phyloP scores from a whole-genome alignment of 2,329 filamentous ascomycete species.

The Ilyonectria robusta region DNA sequence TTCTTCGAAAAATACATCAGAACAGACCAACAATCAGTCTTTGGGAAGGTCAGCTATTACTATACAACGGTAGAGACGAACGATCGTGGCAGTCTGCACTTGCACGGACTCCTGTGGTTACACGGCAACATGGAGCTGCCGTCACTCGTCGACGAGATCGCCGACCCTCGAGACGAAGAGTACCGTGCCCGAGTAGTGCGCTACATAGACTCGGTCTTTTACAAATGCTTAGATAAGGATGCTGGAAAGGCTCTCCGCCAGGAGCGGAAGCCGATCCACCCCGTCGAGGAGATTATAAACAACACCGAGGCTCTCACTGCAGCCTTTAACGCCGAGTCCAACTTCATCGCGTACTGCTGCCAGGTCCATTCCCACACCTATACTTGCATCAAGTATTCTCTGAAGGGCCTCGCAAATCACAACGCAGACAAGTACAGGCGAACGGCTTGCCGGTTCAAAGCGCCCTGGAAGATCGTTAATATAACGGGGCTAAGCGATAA shows the following conservation, averaged over 20 bases:
- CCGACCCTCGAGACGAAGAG: neutral
- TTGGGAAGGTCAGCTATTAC: constrained; percentile 1
- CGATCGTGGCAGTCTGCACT: no score
- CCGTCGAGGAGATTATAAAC: neutral
- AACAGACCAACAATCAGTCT: neutral
- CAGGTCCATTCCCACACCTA: constrained; percentile 25
- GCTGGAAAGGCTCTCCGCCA: neutral
- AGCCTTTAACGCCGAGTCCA: neutral
- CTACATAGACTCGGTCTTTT: constrained; percentile 27
- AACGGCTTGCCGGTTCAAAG: constrained; percentile 27
- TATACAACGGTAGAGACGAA: no score
- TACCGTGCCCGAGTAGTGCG: constrained; percentile 5
- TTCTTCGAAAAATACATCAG: constrained; percentile 27
- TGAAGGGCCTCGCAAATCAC: neutral
- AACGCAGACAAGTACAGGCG: neutral
- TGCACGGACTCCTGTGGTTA: neutral
- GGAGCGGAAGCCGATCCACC: neutral
- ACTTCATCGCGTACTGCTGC: constrained; percentile 4
- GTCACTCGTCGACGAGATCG: neutral
- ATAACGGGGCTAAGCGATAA: neutral
- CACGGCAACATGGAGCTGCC: constrained; percentile 5
- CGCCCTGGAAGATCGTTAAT: constrained; percentile 23
- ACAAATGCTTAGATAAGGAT: constrained; percentile 11
- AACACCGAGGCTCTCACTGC: neutral
- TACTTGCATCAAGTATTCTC: constrained; percentile 18